Percentiles rank a stretch among this genome's conserved stretches.
These are phyloP conservation scores for Helicocarpus griseus DNA, from an alignment of 2,329 filamentous ascomycete species.

Conservation along the genomic window DNA sequence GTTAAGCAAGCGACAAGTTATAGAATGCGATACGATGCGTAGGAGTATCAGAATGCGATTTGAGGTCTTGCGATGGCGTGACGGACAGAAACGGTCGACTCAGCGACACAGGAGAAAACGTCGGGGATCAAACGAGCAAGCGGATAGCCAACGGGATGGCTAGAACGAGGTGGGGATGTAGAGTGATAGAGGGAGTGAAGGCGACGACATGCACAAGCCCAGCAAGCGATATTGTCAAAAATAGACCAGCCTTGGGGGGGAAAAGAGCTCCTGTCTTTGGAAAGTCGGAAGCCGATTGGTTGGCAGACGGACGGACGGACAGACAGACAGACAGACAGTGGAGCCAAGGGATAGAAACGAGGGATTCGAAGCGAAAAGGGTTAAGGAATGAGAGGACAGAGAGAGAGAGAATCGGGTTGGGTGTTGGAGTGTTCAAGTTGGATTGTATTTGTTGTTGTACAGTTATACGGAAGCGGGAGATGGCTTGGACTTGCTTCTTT, in stretches of 20 bases:
- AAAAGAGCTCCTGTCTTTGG: slow-evolving; percentile 2
- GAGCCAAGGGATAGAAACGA: not conserved
- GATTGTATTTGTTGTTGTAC: too few relatives aligned
- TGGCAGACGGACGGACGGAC: not conserved
- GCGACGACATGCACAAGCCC: slow-evolving; percentile 17
- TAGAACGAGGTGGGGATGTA: not conserved
- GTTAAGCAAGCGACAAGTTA: not conserved
- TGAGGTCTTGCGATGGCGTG: not conserved
- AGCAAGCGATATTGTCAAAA: slow-evolving; percentile 17
- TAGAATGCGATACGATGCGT: not conserved
- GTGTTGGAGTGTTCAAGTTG: not conserved
- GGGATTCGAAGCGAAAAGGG: not conserved
- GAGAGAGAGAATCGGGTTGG: not conserved
- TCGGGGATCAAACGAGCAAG: not conserved
- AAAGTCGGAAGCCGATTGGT: not conserved
- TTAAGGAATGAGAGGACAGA: not conserved
- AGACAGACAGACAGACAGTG: not conserved
- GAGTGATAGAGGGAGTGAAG: not conserved
- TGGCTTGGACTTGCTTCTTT: too few relatives aligned
- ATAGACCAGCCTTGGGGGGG: slow-evolving; percentile 6
- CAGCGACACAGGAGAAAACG: not conserved
- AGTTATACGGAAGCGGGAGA: too few relatives aligned
- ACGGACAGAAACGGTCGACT: not conserved
- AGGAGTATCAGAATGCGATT: not conserved
- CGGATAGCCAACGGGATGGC: not conserved